phyloP scores from a whole-genome alignment of 2,329 filamentous ascomycete genomes.

The Diaporthe longicolla region DNA sequence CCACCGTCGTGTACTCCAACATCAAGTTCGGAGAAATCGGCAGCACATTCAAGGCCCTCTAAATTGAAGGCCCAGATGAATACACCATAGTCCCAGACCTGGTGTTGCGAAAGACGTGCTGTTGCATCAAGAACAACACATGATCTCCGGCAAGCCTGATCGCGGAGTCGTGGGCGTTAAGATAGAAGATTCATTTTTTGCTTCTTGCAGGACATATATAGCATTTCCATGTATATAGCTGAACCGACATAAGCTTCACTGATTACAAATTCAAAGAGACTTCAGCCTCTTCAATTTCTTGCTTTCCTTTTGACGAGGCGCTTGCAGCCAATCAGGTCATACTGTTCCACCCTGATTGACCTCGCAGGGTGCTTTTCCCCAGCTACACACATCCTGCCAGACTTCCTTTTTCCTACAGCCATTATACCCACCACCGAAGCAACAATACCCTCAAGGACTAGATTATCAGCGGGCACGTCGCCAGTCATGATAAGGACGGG shows the following conservation, averaged over 20 bases:
- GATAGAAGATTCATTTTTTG: conserved; percentile 19
- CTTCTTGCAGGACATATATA: conserved; percentile 34
- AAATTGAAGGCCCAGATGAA: background rate
- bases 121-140: conserved; percentile 4
- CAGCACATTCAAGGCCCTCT: conserved; percentile 60
- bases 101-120: background rate
- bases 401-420: no score
- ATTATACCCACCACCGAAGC: no score
- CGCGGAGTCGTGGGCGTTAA: conserved; percentile 1
- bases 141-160: background rate
- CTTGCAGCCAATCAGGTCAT: no score
- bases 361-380: no score
- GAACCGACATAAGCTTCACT: conserved; percentile 20
- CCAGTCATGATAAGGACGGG: no score
- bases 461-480: no score
- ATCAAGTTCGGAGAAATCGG: conserved; percentile 71
- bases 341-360: no score
- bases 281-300: background rate
- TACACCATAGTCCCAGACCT: background rate
- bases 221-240: conserved; percentile 31
- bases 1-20: conserved; percentile 71
- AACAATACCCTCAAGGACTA: no score
- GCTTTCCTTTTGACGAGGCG: no score
- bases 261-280: conserved; percentile 14
- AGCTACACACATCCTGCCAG: no score